Evolutionary conservation across 495 filamentous ascomycete genomes (phyloP).

Genomic region (Aspergillus coremiiformis): DNA sequence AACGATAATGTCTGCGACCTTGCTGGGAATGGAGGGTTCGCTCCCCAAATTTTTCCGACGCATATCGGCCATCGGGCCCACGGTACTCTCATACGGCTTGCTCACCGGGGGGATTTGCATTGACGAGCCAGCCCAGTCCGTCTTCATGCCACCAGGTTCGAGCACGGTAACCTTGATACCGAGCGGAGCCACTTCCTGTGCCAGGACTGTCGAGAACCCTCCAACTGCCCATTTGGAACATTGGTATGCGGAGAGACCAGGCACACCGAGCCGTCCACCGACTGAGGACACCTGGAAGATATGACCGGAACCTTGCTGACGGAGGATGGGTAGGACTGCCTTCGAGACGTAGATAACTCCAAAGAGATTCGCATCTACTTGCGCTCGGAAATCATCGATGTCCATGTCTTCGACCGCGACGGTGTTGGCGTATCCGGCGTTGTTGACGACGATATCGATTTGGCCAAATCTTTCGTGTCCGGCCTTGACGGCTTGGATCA

Average conservation of each 20-base stretch:
- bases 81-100: constrained; percentile 19
- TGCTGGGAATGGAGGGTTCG: constrained; percentile 11
- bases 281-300: constrained; percentile 32
- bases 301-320: constrained; percentile 4
- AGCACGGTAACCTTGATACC: constrained; percentile 25
- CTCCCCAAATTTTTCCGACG: too few species aligned
- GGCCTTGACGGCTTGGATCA: constrained; percentile 7
- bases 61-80: not conserved
- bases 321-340: constrained; percentile 6
- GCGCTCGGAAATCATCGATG: constrained; percentile 11
- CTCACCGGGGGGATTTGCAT: constrained; percentile 21
- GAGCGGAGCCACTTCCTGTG: constrained; percentile 22
- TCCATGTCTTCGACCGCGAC: constrained; percentile 15
- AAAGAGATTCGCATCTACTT: constrained; percentile 20
- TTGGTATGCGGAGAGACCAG: constrained; percentile 37
- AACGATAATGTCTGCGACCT: constrained; percentile 20
- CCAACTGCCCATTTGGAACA: constrained; percentile 44
- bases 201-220: constrained; percentile 25
- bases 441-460: constrained; percentile 24
- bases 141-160: constrained; percentile 32
- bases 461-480: constrained; percentile 16
- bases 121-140: constrained; percentile 27
- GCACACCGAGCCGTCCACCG: constrained; percentile 25
- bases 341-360: constrained; percentile 13
- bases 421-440: constrained; percentile 10